Conservation (phyloP, 1,284 basidiomycete genomes). For the Laetiporus sulphureus region DNA sequence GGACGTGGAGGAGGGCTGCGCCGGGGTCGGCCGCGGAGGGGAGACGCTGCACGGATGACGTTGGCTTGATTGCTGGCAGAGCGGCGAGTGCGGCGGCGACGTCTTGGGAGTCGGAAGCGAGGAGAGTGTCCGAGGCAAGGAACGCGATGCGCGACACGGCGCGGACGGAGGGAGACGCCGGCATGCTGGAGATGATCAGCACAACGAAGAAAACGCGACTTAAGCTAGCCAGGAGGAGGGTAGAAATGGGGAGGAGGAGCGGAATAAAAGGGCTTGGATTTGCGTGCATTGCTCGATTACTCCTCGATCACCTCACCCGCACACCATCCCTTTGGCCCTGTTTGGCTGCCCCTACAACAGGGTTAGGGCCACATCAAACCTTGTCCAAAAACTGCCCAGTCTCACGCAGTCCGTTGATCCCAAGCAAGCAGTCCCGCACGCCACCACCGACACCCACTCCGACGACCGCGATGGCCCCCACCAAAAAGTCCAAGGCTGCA, state of each 20-base stretch:
- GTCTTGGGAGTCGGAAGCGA: conserved; percentile 34
- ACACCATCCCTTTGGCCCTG: conserved; percentile 18
- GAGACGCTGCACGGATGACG: conserved; percentile 24
- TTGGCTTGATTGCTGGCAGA: conserved; percentile 19
- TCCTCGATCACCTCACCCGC: conserved; percentile 4
- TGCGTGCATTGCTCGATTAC: not conserved
- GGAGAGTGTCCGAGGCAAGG: conserved; percentile 58
- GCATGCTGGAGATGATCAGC: not conserved
- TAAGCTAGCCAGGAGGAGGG: not conserved
- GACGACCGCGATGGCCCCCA: conserved; percentile 73
- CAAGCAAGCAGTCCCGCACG: conserved; percentile 2
- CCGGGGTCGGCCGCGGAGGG: conserved; percentile 58
- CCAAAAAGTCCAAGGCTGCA: conserved; percentile 89
- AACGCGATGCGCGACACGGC: conserved; percentile 64
- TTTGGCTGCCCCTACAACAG: conserved; percentile 12
- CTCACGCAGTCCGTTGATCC: conserved; percentile 3
- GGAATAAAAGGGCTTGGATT: conserved; percentile 1
- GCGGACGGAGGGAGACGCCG: conserved; percentile 8
- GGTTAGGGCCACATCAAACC: conserved; percentile 19
- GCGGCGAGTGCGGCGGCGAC: conserved; percentile 23
- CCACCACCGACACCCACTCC: conserved; percentile 6
- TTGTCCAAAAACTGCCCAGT: conserved; percentile 18
- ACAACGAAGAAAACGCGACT: not conserved
- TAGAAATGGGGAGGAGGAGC: too few relatives aligned
- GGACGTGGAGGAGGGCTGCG: conserved; percentile 38